These are phyloP conservation scores for Russula brevipes DNA, from an alignment of 768 basidiomycete species.

Conservation along the genomic window DNA sequence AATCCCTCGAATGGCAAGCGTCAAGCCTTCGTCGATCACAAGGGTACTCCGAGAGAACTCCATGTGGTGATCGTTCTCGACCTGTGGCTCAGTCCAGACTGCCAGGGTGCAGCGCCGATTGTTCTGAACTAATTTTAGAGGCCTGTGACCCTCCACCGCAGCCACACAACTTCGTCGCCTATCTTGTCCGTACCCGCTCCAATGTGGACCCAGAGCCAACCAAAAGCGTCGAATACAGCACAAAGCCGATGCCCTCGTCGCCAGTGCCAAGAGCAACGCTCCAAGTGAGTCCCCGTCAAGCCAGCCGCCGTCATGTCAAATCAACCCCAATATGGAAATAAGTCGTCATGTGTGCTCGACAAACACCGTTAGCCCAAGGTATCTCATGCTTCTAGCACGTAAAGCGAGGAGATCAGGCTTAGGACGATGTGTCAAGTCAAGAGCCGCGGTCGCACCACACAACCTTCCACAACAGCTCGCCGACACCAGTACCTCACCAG, in stretches of 20 bases:
- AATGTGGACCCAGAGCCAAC: background rate
- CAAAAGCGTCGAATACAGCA: slow-evolving; percentile 1
- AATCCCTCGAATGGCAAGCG: background rate
- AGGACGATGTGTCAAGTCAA: background rate
- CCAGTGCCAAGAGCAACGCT: background rate
- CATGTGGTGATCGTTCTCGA: background rate
- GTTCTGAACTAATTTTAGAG: background rate
- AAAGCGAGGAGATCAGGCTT: background rate
- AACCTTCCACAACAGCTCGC: background rate
- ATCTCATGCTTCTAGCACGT: slow-evolving; percentile 3
- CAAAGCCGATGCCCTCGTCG: background rate
- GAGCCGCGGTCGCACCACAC: background rate
- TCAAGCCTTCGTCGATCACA: background rate
- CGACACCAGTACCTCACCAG: background rate
- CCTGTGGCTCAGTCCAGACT: background rate
- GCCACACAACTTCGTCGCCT: background rate
- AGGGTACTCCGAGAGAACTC: background rate
- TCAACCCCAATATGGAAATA: background rate
- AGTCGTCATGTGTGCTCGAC: background rate
- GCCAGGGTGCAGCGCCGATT: background rate
- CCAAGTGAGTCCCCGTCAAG: background rate
- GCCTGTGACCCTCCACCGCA: background rate
- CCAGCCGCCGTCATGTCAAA: background rate
- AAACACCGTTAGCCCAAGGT: background rate
- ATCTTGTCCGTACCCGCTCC: background rate